These are phyloP conservation scores for Centella asiatica DNA, from an alignment of 129 eudicot genomes.

Conservation along the genomic window DNA sequence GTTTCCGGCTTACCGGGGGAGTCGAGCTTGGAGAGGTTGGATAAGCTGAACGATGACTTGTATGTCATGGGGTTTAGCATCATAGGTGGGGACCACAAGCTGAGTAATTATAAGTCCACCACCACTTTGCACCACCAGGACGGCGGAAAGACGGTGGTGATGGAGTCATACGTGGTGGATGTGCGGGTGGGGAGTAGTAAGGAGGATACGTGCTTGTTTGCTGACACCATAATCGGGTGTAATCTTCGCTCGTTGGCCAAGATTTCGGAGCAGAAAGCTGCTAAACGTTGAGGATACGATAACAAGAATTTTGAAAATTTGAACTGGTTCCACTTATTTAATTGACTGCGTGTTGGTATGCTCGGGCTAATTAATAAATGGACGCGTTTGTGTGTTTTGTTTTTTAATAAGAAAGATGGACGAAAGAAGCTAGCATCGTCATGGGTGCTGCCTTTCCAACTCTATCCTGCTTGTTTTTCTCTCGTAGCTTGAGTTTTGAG, in stretches of 20 bases:
- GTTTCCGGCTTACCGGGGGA: constrained; percentile 36
- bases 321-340: neutral
- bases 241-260: constrained; percentile 35
- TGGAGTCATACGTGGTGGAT: constrained; percentile 41
- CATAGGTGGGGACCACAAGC: constrained; percentile 36
- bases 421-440: too few species aligned
- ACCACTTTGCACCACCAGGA: constrained; percentile 19
- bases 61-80: constrained; percentile 33
- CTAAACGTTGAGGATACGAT: neutral
- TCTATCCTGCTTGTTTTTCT: neutral
- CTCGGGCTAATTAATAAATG: too few species aligned
- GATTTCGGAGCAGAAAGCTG: constrained; percentile 26
- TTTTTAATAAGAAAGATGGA: too few species aligned
- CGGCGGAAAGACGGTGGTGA: constrained; percentile 27
- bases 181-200: constrained; percentile 29
- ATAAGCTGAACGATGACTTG: constrained; percentile 30
- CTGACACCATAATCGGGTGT: constrained; percentile 27
- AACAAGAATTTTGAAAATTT: neutral
- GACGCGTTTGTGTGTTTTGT: too few species aligned
- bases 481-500: neutral
- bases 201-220: constrained; percentile 36
- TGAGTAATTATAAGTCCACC: constrained; percentile 25
- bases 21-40: constrained; percentile 35
- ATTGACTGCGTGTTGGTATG: too few species aligned
- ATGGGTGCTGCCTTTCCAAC: neutral